Percentiles rank a stretch among this genome's conserved stretches.
Conservation (phyloP, 345 rosid species). For the Linum tenue region DNA sequence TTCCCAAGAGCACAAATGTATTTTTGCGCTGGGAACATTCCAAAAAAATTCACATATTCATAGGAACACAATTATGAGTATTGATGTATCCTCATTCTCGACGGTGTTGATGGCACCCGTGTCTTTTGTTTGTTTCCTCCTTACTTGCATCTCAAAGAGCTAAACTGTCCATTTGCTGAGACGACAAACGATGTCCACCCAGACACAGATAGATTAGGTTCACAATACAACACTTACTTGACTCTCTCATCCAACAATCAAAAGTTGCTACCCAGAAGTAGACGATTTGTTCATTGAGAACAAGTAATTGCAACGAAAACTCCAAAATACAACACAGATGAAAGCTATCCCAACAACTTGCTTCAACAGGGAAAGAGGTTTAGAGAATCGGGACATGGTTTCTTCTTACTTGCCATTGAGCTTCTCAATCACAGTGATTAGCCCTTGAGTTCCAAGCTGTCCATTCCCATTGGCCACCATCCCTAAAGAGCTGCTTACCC, state of each 20-base stretch:
- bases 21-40: not conserved
- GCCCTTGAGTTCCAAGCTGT: slow-evolving; percentile 62
- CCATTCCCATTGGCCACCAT: slow-evolving; percentile 86
- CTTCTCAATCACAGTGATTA: slow-evolving; percentile 59
- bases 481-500: slow-evolving; percentile 60
- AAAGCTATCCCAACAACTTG: no score
- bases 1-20: not conserved
- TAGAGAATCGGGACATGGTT: not conserved
- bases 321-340: not conserved
- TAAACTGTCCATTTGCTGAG: not conserved
- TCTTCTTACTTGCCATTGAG: slow-evolving; percentile 43
- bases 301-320: no score
- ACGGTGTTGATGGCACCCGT: not conserved
- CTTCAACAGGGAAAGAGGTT: not conserved
- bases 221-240: no score
- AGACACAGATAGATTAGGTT: not conserved
- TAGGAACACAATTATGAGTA: not conserved
- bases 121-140: not conserved
- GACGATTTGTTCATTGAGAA: no score
- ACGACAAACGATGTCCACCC: not conserved
- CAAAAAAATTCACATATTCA: not conserved
- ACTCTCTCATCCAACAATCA: no score
- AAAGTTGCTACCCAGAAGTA: no score
- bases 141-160: not conserved
- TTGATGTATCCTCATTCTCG: not conserved